These are phyloP conservation scores for Scutellaria minor DNA, from an alignment of 257 asterid species.

Conservation along the genomic window DNA sequence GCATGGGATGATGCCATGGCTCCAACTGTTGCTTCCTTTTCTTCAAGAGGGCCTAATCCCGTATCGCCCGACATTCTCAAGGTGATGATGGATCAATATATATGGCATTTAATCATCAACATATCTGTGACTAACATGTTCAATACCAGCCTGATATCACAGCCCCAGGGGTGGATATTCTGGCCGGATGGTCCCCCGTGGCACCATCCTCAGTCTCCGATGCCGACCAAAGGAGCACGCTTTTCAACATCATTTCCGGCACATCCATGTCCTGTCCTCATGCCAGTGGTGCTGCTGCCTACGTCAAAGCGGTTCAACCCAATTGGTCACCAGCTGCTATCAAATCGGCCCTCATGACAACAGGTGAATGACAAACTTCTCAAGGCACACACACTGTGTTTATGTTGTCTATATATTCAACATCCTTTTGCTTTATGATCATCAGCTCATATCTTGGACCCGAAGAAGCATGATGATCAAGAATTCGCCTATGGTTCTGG, in stretches of 20 bases:
- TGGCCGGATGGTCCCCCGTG: conserved; percentile 58
- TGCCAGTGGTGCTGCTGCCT: conserved; percentile 53
- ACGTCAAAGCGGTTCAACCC: conserved; percentile 46
- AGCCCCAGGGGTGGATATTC: conserved; percentile 64
- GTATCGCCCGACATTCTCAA: conserved; percentile 59
- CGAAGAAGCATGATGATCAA: conserved; percentile 39
- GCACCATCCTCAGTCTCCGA: conserved; percentile 40
- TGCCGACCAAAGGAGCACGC: conserved; percentile 39
- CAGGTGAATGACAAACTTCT: conserved; percentile 37
- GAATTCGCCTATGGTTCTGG: conserved; percentile 59
- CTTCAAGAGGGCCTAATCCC: conserved; percentile 60
- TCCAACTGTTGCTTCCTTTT: conserved; percentile 54
- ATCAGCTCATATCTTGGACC: conserved; percentile 47
- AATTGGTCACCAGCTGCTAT: conserved; percentile 55
- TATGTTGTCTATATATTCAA: no score
- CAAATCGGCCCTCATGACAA: conserved; percentile 60
- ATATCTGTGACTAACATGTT: no score
- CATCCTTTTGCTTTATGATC: not conserved
- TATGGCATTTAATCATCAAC: not conserved
- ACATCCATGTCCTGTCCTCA: conserved; percentile 65
- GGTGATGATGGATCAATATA: conserved; percentile 33
- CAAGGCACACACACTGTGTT: not conserved
- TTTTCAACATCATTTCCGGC: conserved; percentile 53
- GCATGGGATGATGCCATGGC: conserved; percentile 52
- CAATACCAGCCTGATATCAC: conserved; percentile 52